Base-by-base conservation (phyloP, 2,329 filamentous ascomycete genomes). In the Penicillium sp. region DNA sequence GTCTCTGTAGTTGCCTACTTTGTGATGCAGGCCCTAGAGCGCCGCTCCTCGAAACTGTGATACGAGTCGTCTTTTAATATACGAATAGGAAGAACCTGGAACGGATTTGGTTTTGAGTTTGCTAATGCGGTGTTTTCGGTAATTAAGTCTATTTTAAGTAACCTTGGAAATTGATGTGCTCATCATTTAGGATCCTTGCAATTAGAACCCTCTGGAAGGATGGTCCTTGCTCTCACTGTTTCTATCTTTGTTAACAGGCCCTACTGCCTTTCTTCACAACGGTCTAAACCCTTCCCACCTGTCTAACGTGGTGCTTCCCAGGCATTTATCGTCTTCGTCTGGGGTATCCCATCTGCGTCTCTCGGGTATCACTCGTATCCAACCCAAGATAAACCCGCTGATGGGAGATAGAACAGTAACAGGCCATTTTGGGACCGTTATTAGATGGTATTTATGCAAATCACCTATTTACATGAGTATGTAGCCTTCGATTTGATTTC, bases 41-140 rank as follows among this genome's bases (percentile, higher is more conserved):
- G 67, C 42, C 62, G 63, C 37, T 42, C 60, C 27, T 62, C 65
- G 42, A 71, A 66, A 52, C 60, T 66, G 37, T 68, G 61, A 63
- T 23, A 37, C 33, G 2, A 20, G 1, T 20, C 3, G 8, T 37
- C 15, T 37, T 33, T 23, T 23, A 37, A 37, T 37, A 18, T 20
- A 8, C 9, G 38, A 38, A 18, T 47, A 35, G 39, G 39, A 42
- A 47, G 37, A 29, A 31, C 39, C 23, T 25, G 4, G 4, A 18
- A 18, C 8, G 10, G 18, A 37, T 37, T 37, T 12, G 20, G 10
- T 20, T 20, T 23, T 12, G 3, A 12, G 3, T 9, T 37, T 37
- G 15, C 18, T 20, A 9, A 37, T 37, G 9, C 15, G 33, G 8
- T 12, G 33, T 3, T 18, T 20, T 12, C 1, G 33, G 33, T 23